phyloP scores from a whole-genome alignment of 1,284 basidiomycete genomes.

The Heterobasidion irregulare region DNA sequence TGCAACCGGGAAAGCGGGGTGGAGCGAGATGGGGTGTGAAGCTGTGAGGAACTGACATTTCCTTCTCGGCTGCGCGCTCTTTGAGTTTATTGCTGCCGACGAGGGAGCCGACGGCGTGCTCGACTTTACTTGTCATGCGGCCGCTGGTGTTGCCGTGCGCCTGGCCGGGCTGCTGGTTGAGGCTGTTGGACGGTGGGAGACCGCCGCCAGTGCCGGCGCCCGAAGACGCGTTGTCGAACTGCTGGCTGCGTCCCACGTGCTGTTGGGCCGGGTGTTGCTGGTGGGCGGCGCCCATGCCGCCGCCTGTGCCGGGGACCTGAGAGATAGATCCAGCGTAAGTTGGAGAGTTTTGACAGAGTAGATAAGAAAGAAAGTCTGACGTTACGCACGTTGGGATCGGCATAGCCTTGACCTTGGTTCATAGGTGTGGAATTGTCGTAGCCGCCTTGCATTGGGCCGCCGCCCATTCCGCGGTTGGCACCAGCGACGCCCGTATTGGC shows the following conservation, averaged over 20 bases:
- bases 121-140: constrained; percentile 36
- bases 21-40: neutral
- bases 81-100: constrained; percentile 41
- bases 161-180: neutral
- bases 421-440: neutral
- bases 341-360: neutral
- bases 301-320: no score
- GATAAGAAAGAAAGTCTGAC: neutral
- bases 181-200: neutral
- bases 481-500: neutral
- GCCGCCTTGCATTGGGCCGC: neutral
- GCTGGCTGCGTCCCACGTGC: neutral
- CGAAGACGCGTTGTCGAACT: no score
- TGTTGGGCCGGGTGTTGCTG: neutral
- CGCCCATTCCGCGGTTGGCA: neutral
- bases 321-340: no score
- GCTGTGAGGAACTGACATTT: constrained; percentile 26
- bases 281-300: neutral
- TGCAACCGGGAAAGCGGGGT: neutral
- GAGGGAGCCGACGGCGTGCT: constrained; percentile 36
- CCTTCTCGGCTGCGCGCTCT: constrained; percentile 42
- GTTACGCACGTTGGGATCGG: neutral
- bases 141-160: constrained; percentile 10
- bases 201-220: neutral
- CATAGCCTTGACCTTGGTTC: neutral